phyloP scores from a whole-genome alignment of 805 yeast genomes.

The Saturnispora saitoi region DNA sequence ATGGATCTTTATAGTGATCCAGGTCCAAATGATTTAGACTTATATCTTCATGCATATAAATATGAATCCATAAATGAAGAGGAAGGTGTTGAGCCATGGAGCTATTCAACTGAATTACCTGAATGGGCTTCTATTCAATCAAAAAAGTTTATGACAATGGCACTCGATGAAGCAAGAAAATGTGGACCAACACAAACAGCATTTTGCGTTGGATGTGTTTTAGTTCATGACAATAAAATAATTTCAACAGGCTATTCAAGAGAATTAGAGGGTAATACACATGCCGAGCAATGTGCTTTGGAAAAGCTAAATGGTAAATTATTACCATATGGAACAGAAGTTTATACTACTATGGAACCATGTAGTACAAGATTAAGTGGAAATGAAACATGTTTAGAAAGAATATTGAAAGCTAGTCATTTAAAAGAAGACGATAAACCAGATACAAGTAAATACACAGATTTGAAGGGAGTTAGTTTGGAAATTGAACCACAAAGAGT shows the following conservation, averaged over 20 bases:
- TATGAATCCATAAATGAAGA: slow-evolving; percentile 45
- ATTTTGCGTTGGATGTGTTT: slow-evolving; percentile 87
- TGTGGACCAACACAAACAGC: slow-evolving; percentile 81
- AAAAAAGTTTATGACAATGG: slow-evolving; percentile 58
- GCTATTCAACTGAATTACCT: slow-evolving; percentile 68
- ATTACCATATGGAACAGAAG: slow-evolving; percentile 64
- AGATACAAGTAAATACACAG: slow-evolving; percentile 28
- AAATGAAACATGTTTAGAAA: slow-evolving; percentile 76
- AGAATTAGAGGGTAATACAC: slow-evolving; percentile 90
- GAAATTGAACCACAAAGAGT: slow-evolving; percentile 4
- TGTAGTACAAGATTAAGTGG: slow-evolving; percentile 87
- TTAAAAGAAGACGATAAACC: background rate
- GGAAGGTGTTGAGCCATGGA: slow-evolving; percentile 37
- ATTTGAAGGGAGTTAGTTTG: slow-evolving; percentile 28
- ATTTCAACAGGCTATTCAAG: slow-evolving; percentile 83
- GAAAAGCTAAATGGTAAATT: slow-evolving; percentile 51
- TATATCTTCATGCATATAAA: slow-evolving; percentile 87
- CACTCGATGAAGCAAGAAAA: slow-evolving; percentile 68
- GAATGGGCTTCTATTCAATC: slow-evolving; percentile 69
- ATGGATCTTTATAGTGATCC: slow-evolving; percentile 78
- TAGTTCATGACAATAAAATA: slow-evolving; percentile 57
- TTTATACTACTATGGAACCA: slow-evolving; percentile 97
- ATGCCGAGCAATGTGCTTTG: slow-evolving; percentile 93
- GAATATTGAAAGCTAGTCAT: slow-evolving; percentile 39
- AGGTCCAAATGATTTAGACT: slow-evolving; percentile 72